Conservation (phyloP, 306 rosid species). For the Casuarina cunninghamiana region DNA sequence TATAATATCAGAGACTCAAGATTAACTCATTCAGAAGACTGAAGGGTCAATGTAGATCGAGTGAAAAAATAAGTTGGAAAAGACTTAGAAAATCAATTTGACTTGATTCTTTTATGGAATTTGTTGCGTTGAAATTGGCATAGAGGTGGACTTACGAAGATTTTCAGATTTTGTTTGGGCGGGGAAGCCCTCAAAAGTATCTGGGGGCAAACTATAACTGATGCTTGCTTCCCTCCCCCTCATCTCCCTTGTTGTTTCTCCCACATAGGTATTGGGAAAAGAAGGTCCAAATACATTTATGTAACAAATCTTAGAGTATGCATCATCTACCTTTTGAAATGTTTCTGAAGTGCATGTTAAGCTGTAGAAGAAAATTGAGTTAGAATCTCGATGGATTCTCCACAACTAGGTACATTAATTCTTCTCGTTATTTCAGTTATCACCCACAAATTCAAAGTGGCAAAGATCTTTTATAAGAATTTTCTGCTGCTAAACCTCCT, state of each 20-base stretch:
- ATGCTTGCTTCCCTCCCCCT: neutral
- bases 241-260: neutral
- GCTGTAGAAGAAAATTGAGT: neutral
- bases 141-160: neutral
- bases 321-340: neutral
- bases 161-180: neutral
- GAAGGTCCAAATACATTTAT: neutral
- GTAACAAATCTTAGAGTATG: neutral
- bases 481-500: neutral
- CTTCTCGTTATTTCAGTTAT: neutral
- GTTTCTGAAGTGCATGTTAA: neutral
- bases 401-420: neutral
- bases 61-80: neutral
- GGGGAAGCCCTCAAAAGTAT: neutral
- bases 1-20: neutral
- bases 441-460: neutral
- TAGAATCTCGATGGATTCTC: neutral
- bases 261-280: neutral
- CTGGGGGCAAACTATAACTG: neutral
- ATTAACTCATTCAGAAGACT: neutral
- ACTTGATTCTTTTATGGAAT: neutral
- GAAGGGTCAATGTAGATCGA: neutral
- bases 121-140: neutral
- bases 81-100: slow-evolving; percentile 1
- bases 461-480: neutral